Conservation (phyloP, 176 grass and related monocot species). For the Saccharum officinarum region DNA sequence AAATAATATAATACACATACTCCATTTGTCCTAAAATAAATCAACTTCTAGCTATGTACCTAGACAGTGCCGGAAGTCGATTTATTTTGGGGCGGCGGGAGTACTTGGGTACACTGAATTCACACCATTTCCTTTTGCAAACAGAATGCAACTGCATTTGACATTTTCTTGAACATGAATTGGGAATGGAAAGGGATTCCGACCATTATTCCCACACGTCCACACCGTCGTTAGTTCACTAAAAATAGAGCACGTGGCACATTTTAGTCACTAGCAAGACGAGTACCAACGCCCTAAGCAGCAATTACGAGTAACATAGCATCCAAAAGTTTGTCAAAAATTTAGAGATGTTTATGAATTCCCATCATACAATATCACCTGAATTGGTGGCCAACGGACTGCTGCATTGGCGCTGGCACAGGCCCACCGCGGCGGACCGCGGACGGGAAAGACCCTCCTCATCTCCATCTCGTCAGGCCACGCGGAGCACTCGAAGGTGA, state of each 20-base stretch:
- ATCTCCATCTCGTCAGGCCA: conserved; percentile 83
- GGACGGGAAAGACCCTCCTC: conserved; percentile 57
- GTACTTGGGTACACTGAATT: not conserved
- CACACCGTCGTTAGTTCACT: not conserved
- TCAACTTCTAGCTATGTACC: too few species aligned
- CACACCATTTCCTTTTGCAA: not conserved
- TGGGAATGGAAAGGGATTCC: not conserved
- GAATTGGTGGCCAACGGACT: conserved; percentile 57
- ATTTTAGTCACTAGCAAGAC: not conserved
- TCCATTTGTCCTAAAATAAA: too few species aligned
- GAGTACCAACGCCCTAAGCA: not conserved
- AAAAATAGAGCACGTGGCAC: not conserved
- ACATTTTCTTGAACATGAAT: not conserved
- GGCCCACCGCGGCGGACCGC: conserved; percentile 27
- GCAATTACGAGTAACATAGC: not conserved
- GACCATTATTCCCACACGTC: not conserved
- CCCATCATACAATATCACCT: conserved; percentile 44
- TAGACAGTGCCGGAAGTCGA: too few species aligned
- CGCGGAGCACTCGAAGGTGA: conserved; percentile 72
- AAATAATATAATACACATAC: not conserved
- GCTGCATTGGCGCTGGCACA: conserved; percentile 10
- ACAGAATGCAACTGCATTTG: not conserved
- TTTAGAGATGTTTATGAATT: not conserved
- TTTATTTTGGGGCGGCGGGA: too few species aligned
- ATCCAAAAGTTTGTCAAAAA: not conserved